These are phyloP conservation scores for Paramecium caudatum DNA, from an alignment of 73 alveolate species.

Conservation along the genomic window DNA sequence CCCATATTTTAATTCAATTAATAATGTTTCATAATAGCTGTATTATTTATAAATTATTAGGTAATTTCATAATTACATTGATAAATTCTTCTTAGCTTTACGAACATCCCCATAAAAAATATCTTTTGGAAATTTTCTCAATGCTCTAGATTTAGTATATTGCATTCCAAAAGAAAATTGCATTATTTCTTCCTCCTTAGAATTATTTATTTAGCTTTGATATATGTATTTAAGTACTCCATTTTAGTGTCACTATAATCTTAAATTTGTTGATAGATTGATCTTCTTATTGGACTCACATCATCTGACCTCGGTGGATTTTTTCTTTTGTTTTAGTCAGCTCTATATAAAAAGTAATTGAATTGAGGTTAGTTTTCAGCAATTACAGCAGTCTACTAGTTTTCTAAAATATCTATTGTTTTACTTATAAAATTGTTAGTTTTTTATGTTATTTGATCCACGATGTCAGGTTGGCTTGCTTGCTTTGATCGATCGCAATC, in stretches of 20 bases:
- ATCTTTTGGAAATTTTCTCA: slow-evolving; percentile 26
- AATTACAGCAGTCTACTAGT: neutral
- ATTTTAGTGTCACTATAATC: slow-evolving; percentile 19
- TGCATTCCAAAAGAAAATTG: slow-evolving; percentile 34
- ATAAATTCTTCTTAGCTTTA: neutral
- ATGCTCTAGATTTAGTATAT: slow-evolving; percentile 10
- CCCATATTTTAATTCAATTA: neutral
- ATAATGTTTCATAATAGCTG: no score
- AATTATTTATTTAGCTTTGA: neutral
- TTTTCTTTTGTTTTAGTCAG: neutral
- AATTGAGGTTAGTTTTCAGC: slow-evolving; percentile 5
- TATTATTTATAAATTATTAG: neutral
- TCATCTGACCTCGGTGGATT: neutral
- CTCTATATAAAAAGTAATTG: neutral
- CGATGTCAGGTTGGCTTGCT: slow-evolving; percentile 20
- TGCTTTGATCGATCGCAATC: slow-evolving; percentile 17
- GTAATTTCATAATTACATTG: neutral
- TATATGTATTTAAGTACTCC: neutral
- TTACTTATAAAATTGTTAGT: slow-evolving; percentile 31
- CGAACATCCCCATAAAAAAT: slow-evolving; percentile 48
- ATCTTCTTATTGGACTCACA: slow-evolving; percentile 18
- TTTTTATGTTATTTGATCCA: neutral
- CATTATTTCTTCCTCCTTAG: slow-evolving; percentile 40
- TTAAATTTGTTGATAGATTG: neutral
- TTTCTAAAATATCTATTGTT: neutral